A percentile compares a stretch with the other conserved stretches of the same genome.
Conservation (phyloP, 805 yeast species). For the Yamadazyma kitorensis region DNA sequence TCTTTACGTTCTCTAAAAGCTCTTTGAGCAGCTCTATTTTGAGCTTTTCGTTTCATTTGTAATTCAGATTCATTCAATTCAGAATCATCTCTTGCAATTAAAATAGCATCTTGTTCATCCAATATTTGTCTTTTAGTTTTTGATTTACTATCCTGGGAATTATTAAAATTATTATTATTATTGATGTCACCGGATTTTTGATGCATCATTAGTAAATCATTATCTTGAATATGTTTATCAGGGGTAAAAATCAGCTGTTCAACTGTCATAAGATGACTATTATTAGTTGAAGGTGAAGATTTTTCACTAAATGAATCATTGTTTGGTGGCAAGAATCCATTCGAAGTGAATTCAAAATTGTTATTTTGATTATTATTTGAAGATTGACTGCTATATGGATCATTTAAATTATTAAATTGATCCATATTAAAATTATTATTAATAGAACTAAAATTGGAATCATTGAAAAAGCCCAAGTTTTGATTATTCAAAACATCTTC, state of each 20-base stretch:
- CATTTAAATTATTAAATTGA: no score
- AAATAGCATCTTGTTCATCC: slow-evolving; percentile 36
- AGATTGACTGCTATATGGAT: no score
- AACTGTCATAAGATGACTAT: slow-evolving; percentile 4
- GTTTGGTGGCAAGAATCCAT: no score
- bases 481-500: no score
- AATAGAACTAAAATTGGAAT: background rate
- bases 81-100: slow-evolving; percentile 36
- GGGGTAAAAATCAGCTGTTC: slow-evolving; percentile 3
- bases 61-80: slow-evolving; percentile 40
- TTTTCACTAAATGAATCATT: no score
- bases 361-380: no score
- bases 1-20: slow-evolving; percentile 85
- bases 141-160: no score
- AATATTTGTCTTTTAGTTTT: slow-evolving; percentile 24
- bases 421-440: slow-evolving; percentile 2
- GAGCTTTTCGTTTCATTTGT: slow-evolving; percentile 64
- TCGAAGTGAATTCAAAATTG: no score
- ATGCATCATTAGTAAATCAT: no score
- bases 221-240: background rate
- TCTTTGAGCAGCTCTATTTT: slow-evolving; percentile 83
- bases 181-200: no score
- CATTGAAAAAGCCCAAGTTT: background rate
- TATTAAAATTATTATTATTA: no score
- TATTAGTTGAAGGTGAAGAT: slow-evolving; percentile 14